Evolutionary conservation across 2,329 filamentous ascomycete species (phyloP).

Genomic region (Pestalotiopsis sp.): DNA sequence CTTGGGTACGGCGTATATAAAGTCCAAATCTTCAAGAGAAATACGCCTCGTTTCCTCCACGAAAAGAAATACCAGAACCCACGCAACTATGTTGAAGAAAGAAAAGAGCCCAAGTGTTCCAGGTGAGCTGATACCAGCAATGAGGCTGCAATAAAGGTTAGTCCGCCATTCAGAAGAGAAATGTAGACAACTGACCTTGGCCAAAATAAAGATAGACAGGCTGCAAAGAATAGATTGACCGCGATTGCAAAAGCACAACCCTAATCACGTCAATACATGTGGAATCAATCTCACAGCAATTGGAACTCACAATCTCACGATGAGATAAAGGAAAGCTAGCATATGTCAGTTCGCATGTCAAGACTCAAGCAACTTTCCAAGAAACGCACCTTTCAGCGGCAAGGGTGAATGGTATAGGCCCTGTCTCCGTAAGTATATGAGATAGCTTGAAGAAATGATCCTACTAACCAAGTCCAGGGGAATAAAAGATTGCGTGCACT

Average conservation of each 20-base stretch:
- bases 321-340: conserved; percentile 49
- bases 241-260: conserved; percentile 50
- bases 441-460: no score
- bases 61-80: conserved; percentile 46
- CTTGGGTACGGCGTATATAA: conserved; percentile 41
- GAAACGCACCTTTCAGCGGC: conserved; percentile 43
- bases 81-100: conserved; percentile 47
- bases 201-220: conserved; percentile 46
- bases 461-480: conserved; percentile 35
- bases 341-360: conserved; percentile 11
- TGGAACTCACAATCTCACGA: conserved; percentile 42
- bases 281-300: background rate
- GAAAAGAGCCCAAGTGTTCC: conserved; percentile 48
- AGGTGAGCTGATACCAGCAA: conserved; percentile 27
- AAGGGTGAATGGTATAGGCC: conserved; percentile 52
- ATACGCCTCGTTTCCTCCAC: conserved; percentile 45
- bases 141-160: conserved; percentile 23
- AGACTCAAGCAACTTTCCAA: background rate
- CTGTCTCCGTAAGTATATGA: conserved; percentile 22
- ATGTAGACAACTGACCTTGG: conserved; percentile 28
- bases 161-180: conserved; percentile 19
- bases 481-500: conserved; percentile 45
- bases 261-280: conserved; percentile 19
- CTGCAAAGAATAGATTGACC: conserved; percentile 50
- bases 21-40: conserved; percentile 42